These are phyloP conservation scores for Venturia carpophila DNA, from an alignment of 2,329 filamentous ascomycete species.

Conservation along the genomic window DNA sequence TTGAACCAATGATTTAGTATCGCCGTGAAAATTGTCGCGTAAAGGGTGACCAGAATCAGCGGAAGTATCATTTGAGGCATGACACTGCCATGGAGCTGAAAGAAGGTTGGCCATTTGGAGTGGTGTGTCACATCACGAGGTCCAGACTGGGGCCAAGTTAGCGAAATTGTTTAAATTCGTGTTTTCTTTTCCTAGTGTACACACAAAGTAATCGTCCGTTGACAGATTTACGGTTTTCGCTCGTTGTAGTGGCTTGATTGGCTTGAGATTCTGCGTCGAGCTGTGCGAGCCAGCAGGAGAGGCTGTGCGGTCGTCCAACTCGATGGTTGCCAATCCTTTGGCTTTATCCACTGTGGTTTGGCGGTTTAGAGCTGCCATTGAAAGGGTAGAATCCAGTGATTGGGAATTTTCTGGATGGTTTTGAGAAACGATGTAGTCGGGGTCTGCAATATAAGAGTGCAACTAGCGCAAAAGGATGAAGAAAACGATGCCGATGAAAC, in stretches of 20 bases:
- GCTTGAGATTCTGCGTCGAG: background rate
- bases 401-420: background rate
- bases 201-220: background rate
- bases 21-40: slow-evolving; percentile 58
- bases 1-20: slow-evolving; percentile 22
- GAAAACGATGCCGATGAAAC: slow-evolving; percentile 5
- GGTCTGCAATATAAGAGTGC: background rate
- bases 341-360: background rate
- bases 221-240: background rate
- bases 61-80: slow-evolving; percentile 67
- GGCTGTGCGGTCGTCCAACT: background rate
- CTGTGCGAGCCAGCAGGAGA: background rate
- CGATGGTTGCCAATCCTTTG: background rate
- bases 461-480: background rate
- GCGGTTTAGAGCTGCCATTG: background rate
- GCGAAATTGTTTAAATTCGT: background rate
- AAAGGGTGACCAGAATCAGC: slow-evolving; percentile 52
- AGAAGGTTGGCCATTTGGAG: slow-evolving; percentile 68
- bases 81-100: slow-evolving; percentile 69
- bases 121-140: slow-evolving; percentile 64
- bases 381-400: background rate
- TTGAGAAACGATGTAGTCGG: background rate
- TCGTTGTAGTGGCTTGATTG: slow-evolving; percentile 8
- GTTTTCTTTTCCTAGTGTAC: background rate
- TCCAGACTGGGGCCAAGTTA: slow-evolving; percentile 28